Base-by-base conservation (phyloP, 2,329 filamentous ascomycete species). In the Aspergillus niger region DNA sequence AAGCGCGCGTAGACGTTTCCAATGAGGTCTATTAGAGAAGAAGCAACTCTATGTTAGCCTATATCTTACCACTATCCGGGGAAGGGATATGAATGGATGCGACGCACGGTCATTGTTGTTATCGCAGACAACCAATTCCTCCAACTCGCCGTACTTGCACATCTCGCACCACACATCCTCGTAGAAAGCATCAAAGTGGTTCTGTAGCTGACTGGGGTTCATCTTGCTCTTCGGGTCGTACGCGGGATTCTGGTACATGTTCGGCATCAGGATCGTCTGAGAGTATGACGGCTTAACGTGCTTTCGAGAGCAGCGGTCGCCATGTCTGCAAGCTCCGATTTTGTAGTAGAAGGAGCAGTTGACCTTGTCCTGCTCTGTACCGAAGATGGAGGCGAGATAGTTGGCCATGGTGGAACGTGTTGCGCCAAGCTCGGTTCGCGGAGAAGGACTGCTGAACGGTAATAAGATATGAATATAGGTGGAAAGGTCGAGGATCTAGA, bases 321-420 rank as follows among this genome's bases (percentile, higher is more conserved):
- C 95, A 84, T 99, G 95, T 65, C 95, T 90, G 84, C 95, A 99
- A 57, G 95, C 95, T 77, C 95, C 95, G 79, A 99, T 99, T 84
- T 99, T 99, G 90, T 97, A 93, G 88, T 99, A 99, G 87, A 99
- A 99, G 60, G 91, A 95, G 86, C 95, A 97, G 86, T 98, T 97
- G 83, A 97, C 93, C 77, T 94, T 99, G 88, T 99, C 95, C 80
- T 98, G 95, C 85, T 99, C 95, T 30, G 95, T 99, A 74, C 95
- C 95, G 85, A 99, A 99, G 82, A 99, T 99, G 76, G 92, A 97
- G 73, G 95, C 95, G 78, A 99, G 91, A 78, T 97, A 98, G 84
- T 97, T 97, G 74, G 93, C 93, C 93, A 97, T 97, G 74, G 28
- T 80, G 67, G 52, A 56, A 51, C 28, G 44, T 55, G 36, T 22